Base-by-base conservation (phyloP, 2,329 filamentous ascomycete species). In the Xylariaceae sp. region DNA sequence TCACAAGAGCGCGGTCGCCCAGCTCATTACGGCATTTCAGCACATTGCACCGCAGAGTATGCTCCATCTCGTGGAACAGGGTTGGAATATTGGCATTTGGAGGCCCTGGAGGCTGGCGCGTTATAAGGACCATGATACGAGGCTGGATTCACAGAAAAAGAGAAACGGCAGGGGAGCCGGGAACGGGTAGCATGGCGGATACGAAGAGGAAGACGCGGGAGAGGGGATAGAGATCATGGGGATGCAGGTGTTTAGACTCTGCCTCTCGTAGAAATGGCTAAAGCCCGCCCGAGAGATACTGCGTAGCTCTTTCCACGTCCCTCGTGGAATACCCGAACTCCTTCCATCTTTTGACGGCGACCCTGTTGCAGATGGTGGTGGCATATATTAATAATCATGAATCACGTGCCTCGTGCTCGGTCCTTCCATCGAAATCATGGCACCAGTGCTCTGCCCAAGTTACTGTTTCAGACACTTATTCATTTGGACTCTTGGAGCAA, bases 41-140 rank as follows among this genome's bases (percentile, higher is more conserved):
- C 26, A 83, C 80, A 68, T 96, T 96, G 75, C 92, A 96, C 34
- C 83, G 80, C 21, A 96, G 74, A 19, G 77, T 74, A 55, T 86
- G 81, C 54, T 95, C 89, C 88, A 95, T 94, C 7, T 54, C 44
- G 3, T 40, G 55, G 50, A 34, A 48, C 7, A 21, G 15, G 18
- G 10, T 15, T n/a, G 6, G 30, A n/a, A 7, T 40, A n/a, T 30
- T 34, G 15, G 45, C 13, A n/a, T 46, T 16, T 47, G 13, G 16
- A 32, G 45, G 41, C 44, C 49, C 43, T 34, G 15, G 42, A 43
- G 40, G 51, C 47, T 41, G 47, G 29, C n/a, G 29, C 19, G 12
- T 47, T 48, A 51, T 49, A 41, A 62, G 42, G 47, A 54, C 52
- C 55, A 58, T 57, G 52, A 47, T 58, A 47, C 13, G 13, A 46